Base-by-base conservation (phyloP, 2,329 filamentous ascomycete genomes). In the Trichoderma brevicompactum region DNA sequence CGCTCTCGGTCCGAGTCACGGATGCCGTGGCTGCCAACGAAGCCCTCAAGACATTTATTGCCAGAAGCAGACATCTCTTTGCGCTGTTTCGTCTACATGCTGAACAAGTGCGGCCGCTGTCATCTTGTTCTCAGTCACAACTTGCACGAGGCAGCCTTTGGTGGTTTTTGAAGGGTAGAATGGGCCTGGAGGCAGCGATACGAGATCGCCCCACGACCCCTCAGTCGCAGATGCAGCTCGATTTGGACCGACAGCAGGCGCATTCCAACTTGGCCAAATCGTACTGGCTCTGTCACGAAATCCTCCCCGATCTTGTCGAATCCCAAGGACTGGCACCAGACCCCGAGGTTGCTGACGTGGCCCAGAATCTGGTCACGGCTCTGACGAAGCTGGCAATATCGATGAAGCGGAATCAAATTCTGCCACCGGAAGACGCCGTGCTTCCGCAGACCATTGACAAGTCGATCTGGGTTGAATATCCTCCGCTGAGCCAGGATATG, bases 151-250 rank as follows among this genome's bases (percentile, higher is more conserved):
- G 88, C 28, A 89, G 87, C 3, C 80, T 92, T 0, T 97, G 94
- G 94, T 97, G 94, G 94, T 96, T 97, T 72, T 74, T 96, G 52
- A 90, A 87, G 70, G 94, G 93, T 19, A 88, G 93, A 67, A 86
- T 89, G 72, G 87, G 88, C 9, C 82, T 97, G 59, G 94, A 97
- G 75, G 77, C 79, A 12, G 82, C 89, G 44, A 88, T 96, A 53
- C 85, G 92, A 67, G 88, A 87, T 60, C 84, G 86, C 7, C 83
- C 88, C 36, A 74, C 59, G 43, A 72, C 76, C 7, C 80, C 84
- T 5, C 83, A 87, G 67, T 80, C 78, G 8, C 80, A 86, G 69
- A 80, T 83, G 73, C 79, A 83, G 71, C 83, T 81, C 68, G 81
- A 86, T 68, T 79, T 84, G 68, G 76, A 85, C 67, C 81, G 84